These are phyloP conservation scores for Fusarium pilosicola DNA, from an alignment of 2,329 filamentous ascomycete species.

Conservation along the genomic window DNA sequence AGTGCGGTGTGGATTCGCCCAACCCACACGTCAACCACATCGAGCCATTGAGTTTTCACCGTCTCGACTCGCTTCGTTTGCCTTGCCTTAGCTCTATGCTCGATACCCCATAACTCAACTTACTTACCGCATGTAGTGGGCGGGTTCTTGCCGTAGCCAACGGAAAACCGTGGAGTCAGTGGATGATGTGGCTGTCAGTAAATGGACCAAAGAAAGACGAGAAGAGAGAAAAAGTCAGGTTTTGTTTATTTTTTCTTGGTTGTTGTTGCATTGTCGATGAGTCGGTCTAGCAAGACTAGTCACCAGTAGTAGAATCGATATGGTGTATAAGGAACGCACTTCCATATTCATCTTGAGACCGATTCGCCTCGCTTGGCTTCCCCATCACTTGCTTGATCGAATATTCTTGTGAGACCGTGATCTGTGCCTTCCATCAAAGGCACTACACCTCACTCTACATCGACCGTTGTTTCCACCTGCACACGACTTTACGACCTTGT, in stretches of 20 bases:
- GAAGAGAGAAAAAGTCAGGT: slow-evolving; percentile 10
- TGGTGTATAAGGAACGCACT: slow-evolving; percentile 38
- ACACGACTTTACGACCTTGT: slow-evolving; percentile 9
- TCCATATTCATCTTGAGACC: neutral
- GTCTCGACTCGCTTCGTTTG: slow-evolving; percentile 32
- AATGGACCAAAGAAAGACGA: slow-evolving; percentile 34
- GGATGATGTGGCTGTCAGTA: slow-evolving; percentile 45
- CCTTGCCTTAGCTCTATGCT: slow-evolving; percentile 4
- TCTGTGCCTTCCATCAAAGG: neutral
- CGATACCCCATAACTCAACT: neutral
- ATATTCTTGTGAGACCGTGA: neutral
- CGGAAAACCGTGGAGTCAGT: slow-evolving; percentile 30
- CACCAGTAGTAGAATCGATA: neutral
- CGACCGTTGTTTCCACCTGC: slow-evolving; percentile 7
- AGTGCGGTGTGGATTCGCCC: slow-evolving; percentile 33
- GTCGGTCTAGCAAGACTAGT: slow-evolving; percentile 24
- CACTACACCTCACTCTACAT: slow-evolving; percentile 17
- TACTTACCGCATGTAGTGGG: slow-evolving; percentile 18
- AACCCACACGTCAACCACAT: slow-evolving; percentile 12
- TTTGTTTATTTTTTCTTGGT: slow-evolving; percentile 29
- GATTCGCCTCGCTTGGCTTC: slow-evolving; percentile 1
- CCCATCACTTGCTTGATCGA: neutral
- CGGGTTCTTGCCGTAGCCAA: slow-evolving; percentile 37
- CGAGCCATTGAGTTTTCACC: slow-evolving; percentile 37
- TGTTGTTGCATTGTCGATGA: slow-evolving; percentile 14